Evolutionary conservation across 2,329 filamentous ascomycete genomes (phyloP).

Genomic region (Colletotrichum costaricense): DNA sequence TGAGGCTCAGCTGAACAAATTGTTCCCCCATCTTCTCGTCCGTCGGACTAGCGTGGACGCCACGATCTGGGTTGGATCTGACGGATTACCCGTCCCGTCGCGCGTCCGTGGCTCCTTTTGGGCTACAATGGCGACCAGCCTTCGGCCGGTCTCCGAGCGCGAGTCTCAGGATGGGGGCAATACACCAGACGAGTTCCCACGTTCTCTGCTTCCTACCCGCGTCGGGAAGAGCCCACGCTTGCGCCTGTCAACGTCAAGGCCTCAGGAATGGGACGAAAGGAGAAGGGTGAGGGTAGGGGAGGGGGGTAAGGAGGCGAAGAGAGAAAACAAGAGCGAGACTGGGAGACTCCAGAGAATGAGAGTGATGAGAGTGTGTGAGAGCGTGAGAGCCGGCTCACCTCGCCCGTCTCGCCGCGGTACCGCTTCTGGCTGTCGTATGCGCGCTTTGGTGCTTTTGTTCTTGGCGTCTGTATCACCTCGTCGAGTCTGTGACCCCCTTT

Average conservation of each 20-base stretch:
- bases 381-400: background rate
- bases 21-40: conserved; percentile 8
- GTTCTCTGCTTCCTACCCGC: conserved; percentile 13
- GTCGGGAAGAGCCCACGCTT: background rate
- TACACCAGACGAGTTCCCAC: conserved; percentile 25
- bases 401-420: background rate
- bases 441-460: conserved; percentile 15
- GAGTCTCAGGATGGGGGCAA: background rate
- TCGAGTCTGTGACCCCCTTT: conserved; percentile 28
- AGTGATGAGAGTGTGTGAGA: background rate
- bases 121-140: conserved; percentile 8
- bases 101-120: conserved; percentile 11
- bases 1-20: conserved; percentile 7
- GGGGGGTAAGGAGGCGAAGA: background rate
- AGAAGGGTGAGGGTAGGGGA: background rate
- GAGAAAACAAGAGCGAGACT: background rate
- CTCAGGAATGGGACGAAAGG: conserved; percentile 29
- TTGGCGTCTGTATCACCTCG: conserved; percentile 32
- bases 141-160: conserved; percentile 23
- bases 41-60: background rate
- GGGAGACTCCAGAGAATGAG: background rate
- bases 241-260: conserved; percentile 29
- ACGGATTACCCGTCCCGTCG: background rate
- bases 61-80: background rate
- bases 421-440: conserved; percentile 4